Percentiles rank a stretch among this genome's conserved stretches.
Evolutionary conservation across 2,329 filamentous ascomycete genomes (phyloP).

Genomic region (Scedosporium boydii): DNA sequence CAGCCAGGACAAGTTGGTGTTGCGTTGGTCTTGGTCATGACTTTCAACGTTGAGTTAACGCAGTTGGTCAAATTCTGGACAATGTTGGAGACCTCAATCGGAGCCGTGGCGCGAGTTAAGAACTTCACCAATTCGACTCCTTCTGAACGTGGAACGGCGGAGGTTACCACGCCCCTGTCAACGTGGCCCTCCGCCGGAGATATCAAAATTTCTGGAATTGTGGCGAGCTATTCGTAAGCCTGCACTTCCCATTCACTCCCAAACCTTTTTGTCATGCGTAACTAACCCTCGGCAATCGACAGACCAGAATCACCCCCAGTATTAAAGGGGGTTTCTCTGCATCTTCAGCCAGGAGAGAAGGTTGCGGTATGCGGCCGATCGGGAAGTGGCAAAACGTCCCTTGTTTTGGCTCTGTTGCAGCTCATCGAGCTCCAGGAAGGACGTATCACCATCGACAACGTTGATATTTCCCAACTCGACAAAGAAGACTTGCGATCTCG

Average conservation of each 20-base stretch:
- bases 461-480: constrained; percentile 25
- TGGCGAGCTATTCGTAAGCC: too few species aligned
- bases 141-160: too few species aligned
- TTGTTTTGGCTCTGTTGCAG: constrained; percentile 28
- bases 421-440: constrained; percentile 27
- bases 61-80: too few species aligned
- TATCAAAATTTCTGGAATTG: too few species aligned
- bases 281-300: constrained; percentile 11
- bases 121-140: too few species aligned
- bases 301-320: constrained; percentile 16
- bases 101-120: too few species aligned
- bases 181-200: too few species aligned
- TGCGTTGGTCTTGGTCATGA: constrained; percentile 26
- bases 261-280: too few species aligned
- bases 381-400: constrained; percentile 33
- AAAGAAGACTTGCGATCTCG: constrained; percentile 32
- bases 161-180: too few species aligned
- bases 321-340: constrained; percentile 17
- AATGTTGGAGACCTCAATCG: too few species aligned
- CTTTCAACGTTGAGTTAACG: constrained; percentile 15
- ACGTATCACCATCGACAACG: constrained; percentile 27
- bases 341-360: constrained; percentile 20
- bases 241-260: too few species aligned
- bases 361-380: constrained; percentile 26
- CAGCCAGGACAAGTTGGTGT: constrained; percentile 28